phyloP scores from a whole-genome alignment of 495 filamentous ascomycete genomes.

The Neurospora sp. region DNA sequence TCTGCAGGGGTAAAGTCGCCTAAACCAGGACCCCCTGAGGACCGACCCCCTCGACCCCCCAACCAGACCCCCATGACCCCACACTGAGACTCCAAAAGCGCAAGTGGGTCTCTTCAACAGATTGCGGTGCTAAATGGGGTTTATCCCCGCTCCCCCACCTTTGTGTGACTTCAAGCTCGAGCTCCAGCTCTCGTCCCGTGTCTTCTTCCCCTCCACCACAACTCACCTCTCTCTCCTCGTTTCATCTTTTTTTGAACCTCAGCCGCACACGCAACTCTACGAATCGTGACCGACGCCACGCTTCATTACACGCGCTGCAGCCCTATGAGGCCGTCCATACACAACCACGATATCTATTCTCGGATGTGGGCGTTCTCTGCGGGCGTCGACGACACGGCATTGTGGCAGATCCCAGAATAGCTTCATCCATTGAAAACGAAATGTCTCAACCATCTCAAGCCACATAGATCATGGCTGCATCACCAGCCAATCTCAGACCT shows the following conservation, averaged over 20 bases:
- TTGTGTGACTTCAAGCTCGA: neutral
- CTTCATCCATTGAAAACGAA: neutral
- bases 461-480: neutral
- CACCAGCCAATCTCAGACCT: neutral
- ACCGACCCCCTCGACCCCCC: neutral
- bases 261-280: neutral
- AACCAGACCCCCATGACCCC: neutral
- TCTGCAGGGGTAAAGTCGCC: neutral
- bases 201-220: neutral
- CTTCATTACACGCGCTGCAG: neutral
- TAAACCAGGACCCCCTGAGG: neutral
- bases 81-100: neutral
- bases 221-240: neutral
- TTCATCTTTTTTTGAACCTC: neutral
- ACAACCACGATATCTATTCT: neutral
- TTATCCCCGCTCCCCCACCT: neutral
- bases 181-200: neutral
- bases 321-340: neutral
- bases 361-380: neutral
- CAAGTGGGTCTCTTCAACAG: neutral
- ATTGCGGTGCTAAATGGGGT: neutral
- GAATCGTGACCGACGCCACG: neutral
- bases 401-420: neutral
- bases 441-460: neutral
- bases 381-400: neutral